These are phyloP conservation scores for Besnoitia besnoiti DNA, from an alignment of 169 alveolate genomes.

Conservation along the genomic window DNA sequence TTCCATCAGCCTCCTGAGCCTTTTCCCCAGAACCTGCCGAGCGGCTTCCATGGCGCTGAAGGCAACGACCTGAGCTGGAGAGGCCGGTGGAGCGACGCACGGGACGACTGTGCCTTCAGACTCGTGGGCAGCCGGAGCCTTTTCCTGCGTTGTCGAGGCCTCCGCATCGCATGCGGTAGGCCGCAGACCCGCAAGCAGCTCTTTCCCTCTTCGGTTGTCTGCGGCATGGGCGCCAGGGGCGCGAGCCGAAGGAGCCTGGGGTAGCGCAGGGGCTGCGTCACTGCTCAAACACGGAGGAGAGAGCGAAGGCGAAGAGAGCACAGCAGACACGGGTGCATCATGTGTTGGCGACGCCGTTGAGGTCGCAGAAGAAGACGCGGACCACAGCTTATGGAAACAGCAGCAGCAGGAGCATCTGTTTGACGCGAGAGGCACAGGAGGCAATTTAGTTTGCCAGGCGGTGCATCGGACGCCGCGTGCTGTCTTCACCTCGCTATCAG, in stretches of 20 bases:
- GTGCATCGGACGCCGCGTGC: too few species aligned
- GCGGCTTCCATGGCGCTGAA: not conserved
- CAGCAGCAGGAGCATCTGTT: not conserved
- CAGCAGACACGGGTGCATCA: not conserved
- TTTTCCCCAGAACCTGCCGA: not conserved
- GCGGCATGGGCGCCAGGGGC: not conserved
- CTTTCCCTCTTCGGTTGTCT: not conserved
- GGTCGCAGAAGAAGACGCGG: not conserved
- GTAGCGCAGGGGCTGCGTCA: not conserved
- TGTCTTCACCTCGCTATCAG: too few species aligned
- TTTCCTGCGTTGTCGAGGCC: too few species aligned
- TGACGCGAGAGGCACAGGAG: not conserved
- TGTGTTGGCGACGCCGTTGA: not conserved
- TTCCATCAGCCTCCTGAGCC: not conserved
- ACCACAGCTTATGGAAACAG: not conserved
- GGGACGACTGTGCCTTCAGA: too few species aligned
- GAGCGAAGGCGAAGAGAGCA: not conserved
- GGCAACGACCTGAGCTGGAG: not conserved
- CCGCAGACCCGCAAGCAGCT: too few species aligned
- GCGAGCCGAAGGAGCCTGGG: not conserved
- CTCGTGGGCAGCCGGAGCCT: too few species aligned
- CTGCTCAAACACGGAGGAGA: not conserved
- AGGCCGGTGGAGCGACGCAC: not conserved
- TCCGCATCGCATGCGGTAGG: too few species aligned
- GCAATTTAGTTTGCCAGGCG: not conserved